Conservation (phyloP, 1,139 yeast species). For the Yamadazyma dendronema region DNA sequence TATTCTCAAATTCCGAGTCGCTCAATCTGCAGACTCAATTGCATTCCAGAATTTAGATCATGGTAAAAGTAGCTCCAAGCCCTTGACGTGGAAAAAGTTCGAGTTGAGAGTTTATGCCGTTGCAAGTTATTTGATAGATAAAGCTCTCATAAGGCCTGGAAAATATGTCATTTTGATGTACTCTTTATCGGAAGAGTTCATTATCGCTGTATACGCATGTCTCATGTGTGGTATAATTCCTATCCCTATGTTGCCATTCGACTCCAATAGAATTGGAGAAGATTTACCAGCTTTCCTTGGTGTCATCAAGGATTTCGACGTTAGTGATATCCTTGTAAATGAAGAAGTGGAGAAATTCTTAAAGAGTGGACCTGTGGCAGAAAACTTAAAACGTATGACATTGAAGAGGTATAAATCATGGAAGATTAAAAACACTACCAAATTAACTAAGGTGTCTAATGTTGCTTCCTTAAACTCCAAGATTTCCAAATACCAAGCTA, state of each 20-base stretch:
- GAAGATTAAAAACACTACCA: slow-evolving; percentile 64
- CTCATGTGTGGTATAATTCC: slow-evolving; percentile 77
- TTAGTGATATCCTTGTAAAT: slow-evolving; percentile 73
- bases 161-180: slow-evolving; percentile 78
- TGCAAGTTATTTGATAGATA: slow-evolving; percentile 54
- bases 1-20: slow-evolving; percentile 74
- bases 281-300: slow-evolving; percentile 71
- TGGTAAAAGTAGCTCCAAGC: slow-evolving; percentile 51
- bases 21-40: slow-evolving; percentile 71
- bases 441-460: slow-evolving; percentile 56
- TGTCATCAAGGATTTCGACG: slow-evolving; percentile 67
- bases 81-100: slow-evolving; percentile 81
- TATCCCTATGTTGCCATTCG: slow-evolving; percentile 78
- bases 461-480: slow-evolving; percentile 45
- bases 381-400: slow-evolving; percentile 57
- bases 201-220: slow-evolving; percentile 84
- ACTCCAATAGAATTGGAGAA: slow-evolving; percentile 65
- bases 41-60: slow-evolving; percentile 72
- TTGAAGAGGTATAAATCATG: slow-evolving; percentile 44
- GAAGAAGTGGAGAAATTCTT: slow-evolving; percentile 69
- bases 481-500: slow-evolving; percentile 47
- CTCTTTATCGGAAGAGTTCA: slow-evolving; percentile 83
- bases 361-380: slow-evolving; percentile 68
- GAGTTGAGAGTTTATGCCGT: slow-evolving; percentile 76
- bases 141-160: slow-evolving; percentile 58